Percentiles rank a stretch among this genome's conserved stretches.
phyloP scores from a whole-genome alignment of 352 stramenopile species.

The Pseudoperonospora humuli region DNA sequence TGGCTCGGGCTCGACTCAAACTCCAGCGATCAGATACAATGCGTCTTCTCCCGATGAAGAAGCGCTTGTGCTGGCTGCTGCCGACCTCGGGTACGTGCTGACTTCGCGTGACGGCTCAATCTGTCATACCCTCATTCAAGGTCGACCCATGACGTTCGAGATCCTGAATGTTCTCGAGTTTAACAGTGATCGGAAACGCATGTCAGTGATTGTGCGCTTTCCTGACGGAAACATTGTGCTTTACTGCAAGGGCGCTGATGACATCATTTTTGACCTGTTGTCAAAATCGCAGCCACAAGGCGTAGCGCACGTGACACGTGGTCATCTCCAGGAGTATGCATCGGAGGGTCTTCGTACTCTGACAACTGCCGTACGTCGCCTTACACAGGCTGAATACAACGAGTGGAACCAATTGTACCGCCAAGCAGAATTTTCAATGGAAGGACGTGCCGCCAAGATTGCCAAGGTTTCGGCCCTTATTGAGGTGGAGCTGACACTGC shows the following conservation, averaged over 20 bases:
- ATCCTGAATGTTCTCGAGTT: constrained; percentile 97
- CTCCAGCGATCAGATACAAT: constrained; percentile 65
- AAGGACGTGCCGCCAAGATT: constrained; percentile 64
- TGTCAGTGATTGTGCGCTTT: constrained; percentile 94
- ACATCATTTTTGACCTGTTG: constrained; percentile 70
- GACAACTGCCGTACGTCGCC: constrained; percentile 57
- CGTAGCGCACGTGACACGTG: constrained; percentile 67
- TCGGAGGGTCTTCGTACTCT: constrained; percentile 70
- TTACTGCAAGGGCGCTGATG: constrained; percentile 82
- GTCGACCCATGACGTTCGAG: constrained; percentile 71
- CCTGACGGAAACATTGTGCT: constrained; percentile 61
- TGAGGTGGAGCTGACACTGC: constrained; percentile 78
- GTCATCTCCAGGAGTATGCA: constrained; percentile 78
- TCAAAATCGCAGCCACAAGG: constrained; percentile 64
- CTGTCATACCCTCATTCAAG: constrained; percentile 63
- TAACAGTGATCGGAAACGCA: constrained; percentile 96
- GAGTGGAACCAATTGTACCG: constrained; percentile 63
- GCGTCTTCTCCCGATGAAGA: constrained; percentile 80
- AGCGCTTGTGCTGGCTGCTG: constrained; percentile 65
- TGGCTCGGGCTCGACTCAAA: constrained; percentile 12
- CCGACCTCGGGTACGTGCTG: constrained; percentile 69
- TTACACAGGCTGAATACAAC: constrained; percentile 69
- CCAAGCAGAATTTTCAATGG: constrained; percentile 71
- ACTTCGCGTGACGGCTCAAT: constrained; percentile 53
- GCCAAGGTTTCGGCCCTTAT: constrained; percentile 71